Conservation (phyloP, 306 rosid species). For the Erythrophleum fordii region DNA sequence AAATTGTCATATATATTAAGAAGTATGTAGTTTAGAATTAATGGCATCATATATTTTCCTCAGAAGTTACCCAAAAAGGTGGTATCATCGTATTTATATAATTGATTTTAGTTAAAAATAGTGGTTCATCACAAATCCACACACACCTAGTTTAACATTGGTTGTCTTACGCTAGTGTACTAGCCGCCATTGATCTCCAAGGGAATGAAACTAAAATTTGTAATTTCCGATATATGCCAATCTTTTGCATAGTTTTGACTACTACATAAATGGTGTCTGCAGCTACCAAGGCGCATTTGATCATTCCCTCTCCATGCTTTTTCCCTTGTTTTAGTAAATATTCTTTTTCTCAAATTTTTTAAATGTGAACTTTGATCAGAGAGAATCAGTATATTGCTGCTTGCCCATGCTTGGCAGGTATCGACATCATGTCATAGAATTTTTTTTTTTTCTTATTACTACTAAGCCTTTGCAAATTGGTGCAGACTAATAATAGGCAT, state of each 20-base stretch:
- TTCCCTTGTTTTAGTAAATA: not conserved
- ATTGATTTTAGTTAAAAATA: not conserved
- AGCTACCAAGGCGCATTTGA: not conserved
- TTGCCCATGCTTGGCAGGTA: not conserved
- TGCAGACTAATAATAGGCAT: not conserved
- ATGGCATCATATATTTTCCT: not conserved
- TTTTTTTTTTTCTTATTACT: not conserved
- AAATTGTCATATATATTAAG: not conserved
- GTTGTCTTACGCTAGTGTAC: not conserved
- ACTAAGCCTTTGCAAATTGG: not conserved
- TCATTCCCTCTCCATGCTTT: not conserved
- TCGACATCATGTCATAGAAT: no score
- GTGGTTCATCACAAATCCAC: not conserved
- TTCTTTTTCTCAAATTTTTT: not conserved
- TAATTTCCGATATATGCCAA: not conserved
- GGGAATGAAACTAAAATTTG: not conserved
- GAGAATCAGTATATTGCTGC: not conserved
- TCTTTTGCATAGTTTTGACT: not conserved
- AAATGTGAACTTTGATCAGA: not conserved
- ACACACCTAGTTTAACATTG: not conserved
- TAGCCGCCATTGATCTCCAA: not conserved
- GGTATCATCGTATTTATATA: not conserved
- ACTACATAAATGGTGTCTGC: not conserved
- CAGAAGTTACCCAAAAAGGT: not conserved
- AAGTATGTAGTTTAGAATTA: not conserved